phyloP scores from a whole-genome alignment of 164 flowering plant species.

The Warburgia ugandensis region DNA sequence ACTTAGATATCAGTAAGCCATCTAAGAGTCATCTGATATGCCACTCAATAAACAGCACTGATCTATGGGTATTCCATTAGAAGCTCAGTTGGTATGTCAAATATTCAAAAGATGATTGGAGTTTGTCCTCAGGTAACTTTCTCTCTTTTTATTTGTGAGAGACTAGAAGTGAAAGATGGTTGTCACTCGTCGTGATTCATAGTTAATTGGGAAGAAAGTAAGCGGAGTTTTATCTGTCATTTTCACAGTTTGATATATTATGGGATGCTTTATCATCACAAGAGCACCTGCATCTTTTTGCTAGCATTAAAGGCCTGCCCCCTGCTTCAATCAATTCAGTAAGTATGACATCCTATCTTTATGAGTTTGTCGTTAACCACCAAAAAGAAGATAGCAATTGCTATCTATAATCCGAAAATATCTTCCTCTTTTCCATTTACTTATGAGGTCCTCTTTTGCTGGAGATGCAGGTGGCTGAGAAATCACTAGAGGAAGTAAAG shows the following conservation, averaged over 20 bases:
- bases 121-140: slow-evolving; percentile 92
- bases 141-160: neutral
- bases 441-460: slow-evolving; percentile 1
- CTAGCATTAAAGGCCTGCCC: slow-evolving; percentile 84
- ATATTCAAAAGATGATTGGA: slow-evolving; percentile 70
- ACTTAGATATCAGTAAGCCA: neutral
- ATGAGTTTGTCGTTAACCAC: too few relatives aligned
- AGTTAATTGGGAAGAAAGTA: too few relatives aligned
- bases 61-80: slow-evolving; percentile 80
- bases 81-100: slow-evolving; percentile 82
- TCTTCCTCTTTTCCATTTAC: neutral
- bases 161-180: too few relatives aligned
- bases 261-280: slow-evolving; percentile 84
- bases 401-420: neutral
- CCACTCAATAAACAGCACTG: slow-evolving; percentile 44
- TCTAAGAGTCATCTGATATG: neutral
- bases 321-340: slow-evolving; percentile 58
- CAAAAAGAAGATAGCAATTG: too few relatives aligned
- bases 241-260: slow-evolving; percentile 73
- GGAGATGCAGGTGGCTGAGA: slow-evolving; percentile 42
- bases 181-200: too few relatives aligned
- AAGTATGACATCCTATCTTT: slow-evolving; percentile 19
- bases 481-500: slow-evolving; percentile 72
- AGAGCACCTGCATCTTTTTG: slow-evolving; percentile 90
- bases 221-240: neutral